phyloP scores from a whole-genome alignment of 2,329 filamentous ascomycete species.

The Claviceps quebecensis region DNA sequence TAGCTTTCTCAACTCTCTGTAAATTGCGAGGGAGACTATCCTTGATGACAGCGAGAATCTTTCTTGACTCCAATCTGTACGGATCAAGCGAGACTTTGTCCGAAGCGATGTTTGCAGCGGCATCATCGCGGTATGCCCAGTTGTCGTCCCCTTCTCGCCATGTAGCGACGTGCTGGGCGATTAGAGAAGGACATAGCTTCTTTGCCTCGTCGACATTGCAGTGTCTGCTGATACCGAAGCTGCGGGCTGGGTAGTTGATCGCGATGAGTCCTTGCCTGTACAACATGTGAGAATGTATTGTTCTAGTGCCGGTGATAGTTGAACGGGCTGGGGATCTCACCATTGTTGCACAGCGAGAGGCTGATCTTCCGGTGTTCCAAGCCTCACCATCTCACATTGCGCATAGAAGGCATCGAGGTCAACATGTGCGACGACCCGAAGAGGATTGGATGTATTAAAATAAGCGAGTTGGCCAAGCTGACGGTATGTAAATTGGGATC shows the following conservation, averaged over 20 bases:
- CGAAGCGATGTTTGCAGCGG: constrained; percentile 62
- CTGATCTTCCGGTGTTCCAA: constrained; percentile 57
- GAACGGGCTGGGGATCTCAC: constrained; percentile 26
- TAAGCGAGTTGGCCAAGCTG: constrained; percentile 64
- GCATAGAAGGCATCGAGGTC: constrained; percentile 97
- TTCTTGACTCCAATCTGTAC: constrained; percentile 72
- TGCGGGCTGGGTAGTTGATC: constrained; percentile 84
- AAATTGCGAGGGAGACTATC: constrained; percentile 49
- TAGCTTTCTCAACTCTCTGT: constrained; percentile 79
- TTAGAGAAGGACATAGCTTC: constrained; percentile 71
- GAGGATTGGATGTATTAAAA: constrained; percentile 56
- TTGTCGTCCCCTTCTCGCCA: constrained; percentile 84
- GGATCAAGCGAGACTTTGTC: constrained; percentile 93
- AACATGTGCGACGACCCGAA: constrained; percentile 80
- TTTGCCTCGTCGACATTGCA: constrained; percentile 68
- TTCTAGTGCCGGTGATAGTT: no score
- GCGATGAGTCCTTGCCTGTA: constrained; percentile 78
- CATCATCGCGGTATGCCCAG: constrained; percentile 83
- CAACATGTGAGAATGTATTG: not conserved
- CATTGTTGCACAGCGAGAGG: constrained; percentile 92
- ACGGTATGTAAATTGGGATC: constrained; percentile 72
- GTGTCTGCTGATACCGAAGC: constrained; percentile 66
- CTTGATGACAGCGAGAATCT: constrained; percentile 68
- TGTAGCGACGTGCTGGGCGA: constrained; percentile 85
- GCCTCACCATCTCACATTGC: constrained; percentile 85